A percentile compares a stretch with the other conserved stretches of the same genome.
Conservation (phyloP, 208 protist genomes). For the Crithidia fasciculata region DNA sequence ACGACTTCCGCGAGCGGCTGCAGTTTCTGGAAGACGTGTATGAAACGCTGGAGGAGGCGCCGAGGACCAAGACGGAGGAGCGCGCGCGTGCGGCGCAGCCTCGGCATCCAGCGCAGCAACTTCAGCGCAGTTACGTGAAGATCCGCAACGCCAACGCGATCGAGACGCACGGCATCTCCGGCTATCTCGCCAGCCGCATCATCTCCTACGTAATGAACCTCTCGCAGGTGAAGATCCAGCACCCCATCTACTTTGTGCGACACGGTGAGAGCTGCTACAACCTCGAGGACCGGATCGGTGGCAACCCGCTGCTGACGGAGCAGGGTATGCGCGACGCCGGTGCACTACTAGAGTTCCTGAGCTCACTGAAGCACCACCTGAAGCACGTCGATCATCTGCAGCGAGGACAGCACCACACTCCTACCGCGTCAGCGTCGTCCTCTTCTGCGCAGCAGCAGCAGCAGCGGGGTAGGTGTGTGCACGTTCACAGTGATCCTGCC, state of each 20-base stretch:
- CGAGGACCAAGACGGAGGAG: constrained; percentile 7
- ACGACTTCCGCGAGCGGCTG: constrained; percentile 70
- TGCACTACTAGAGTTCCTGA: constrained; percentile 78
- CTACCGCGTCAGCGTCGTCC: no score
- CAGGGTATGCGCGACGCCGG: constrained; percentile 75
- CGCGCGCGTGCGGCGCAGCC: background rate
- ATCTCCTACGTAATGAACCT: constrained; percentile 89
- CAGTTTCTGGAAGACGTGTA: constrained; percentile 60
- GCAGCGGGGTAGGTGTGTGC: background rate
- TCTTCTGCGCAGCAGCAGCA: background rate
- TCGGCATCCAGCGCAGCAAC: background rate
- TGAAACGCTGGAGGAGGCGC: constrained; percentile 45
- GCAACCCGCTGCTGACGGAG: constrained; percentile 74
- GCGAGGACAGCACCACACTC: background rate
- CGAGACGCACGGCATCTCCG: constrained; percentile 73
- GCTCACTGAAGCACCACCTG: constrained; percentile 68
- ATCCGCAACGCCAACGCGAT: constrained; percentile 59
- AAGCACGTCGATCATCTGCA: constrained; percentile 23
- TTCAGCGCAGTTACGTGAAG: constrained; percentile 55
- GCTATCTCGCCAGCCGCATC: constrained; percentile 79
- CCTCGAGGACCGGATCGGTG: constrained; percentile 87
- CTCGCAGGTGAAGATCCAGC: constrained; percentile 81
- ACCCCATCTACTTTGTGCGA: constrained; percentile 91
- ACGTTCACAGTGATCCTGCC: background rate
- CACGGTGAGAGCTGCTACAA: constrained; percentile 90